Evolutionary conservation across 768 basidiomycete species (phyloP).

Genomic region (Hypsizygus marmoreus): DNA sequence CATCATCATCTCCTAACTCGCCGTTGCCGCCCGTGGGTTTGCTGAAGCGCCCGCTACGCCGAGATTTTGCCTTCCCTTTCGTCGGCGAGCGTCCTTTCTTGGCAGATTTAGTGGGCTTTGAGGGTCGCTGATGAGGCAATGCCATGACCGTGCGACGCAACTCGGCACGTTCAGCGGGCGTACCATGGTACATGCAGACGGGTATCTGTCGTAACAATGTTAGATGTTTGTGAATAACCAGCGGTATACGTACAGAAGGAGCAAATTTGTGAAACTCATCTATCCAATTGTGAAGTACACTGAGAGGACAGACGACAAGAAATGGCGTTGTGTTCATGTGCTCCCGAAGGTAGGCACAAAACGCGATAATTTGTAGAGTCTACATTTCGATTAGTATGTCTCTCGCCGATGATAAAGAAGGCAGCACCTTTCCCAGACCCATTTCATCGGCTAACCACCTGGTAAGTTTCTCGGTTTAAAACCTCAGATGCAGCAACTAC

Average conservation of each 20-base stretch:
- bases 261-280: constrained; percentile 86
- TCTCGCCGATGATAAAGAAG: not conserved
- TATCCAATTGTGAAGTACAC: constrained; percentile 90
- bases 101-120: constrained; percentile 11
- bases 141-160: constrained; percentile 67
- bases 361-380: constrained; percentile 95
- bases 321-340: constrained; percentile 71
- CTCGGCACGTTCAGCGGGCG: constrained; percentile 77
- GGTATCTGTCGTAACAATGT: constrained; percentile 58
- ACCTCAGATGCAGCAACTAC: constrained; percentile 7
- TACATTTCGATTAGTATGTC: constrained; percentile 26
- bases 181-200: constrained; percentile 89
- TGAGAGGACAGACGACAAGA: constrained; percentile 89
- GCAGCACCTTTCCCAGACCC: constrained; percentile 81
- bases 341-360: constrained; percentile 87
- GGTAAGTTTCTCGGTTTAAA: not conserved
- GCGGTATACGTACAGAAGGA: constrained; percentile 56
- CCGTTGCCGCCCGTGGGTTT: constrained; percentile 22
- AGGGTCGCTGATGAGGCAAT: constrained; percentile 25
- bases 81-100: constrained; percentile 2
- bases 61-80: constrained; percentile 19
- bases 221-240: not conserved
- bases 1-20: constrained; percentile 13
- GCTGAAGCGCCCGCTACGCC: constrained; percentile 14
- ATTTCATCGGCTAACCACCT: constrained; percentile 92